Conservation (phyloP, 1,284 basidiomycete genomes). For the Cryptococcus sp. region DNA sequence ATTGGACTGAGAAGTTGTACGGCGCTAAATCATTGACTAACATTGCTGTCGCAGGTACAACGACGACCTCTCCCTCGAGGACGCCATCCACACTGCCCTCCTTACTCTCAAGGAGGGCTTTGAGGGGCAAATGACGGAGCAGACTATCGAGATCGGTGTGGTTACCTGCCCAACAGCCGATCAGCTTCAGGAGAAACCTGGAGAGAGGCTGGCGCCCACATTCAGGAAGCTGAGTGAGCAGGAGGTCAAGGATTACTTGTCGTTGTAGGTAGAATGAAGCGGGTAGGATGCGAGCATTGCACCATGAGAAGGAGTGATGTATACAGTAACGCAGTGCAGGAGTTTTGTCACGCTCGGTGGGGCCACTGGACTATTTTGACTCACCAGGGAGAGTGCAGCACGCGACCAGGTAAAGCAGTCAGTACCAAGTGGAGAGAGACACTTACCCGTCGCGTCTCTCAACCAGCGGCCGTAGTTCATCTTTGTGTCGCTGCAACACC, state of each 20-base stretch:
- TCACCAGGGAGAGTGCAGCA: no score
- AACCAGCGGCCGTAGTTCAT: no score
- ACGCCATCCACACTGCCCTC: slow-evolving; percentile 98
- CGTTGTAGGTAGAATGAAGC: slow-evolving; percentile 34
- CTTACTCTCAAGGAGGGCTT: slow-evolving; percentile 98
- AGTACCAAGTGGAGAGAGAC: no score
- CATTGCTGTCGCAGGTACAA: slow-evolving; percentile 68
- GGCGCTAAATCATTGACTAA: neutral
- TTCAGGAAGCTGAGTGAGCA: slow-evolving; percentile 92
- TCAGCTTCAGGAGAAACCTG: slow-evolving; percentile 66
- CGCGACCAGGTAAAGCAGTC: no score
- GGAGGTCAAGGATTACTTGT: slow-evolving; percentile 88
- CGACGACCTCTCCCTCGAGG: slow-evolving; percentile 97
- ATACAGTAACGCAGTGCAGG: slow-evolving; percentile 8
- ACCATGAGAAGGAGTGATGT: slow-evolving; percentile 3
- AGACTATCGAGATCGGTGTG: slow-evolving; percentile 98
- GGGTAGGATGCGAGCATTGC: neutral
- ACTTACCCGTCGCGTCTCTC: no score
- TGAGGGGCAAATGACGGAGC: slow-evolving; percentile 99
- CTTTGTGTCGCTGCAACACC: no score
- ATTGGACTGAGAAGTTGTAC: neutral
- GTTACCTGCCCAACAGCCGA: slow-evolving; percentile 78
- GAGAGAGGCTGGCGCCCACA: slow-evolving; percentile 73
- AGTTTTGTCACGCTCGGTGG: no score
- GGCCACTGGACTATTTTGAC: no score